Evolutionary conservation across 345 rosid species (phyloP), one percentile per base, ranked within the genome.

Genomic region (Populus euphratica): DNA sequence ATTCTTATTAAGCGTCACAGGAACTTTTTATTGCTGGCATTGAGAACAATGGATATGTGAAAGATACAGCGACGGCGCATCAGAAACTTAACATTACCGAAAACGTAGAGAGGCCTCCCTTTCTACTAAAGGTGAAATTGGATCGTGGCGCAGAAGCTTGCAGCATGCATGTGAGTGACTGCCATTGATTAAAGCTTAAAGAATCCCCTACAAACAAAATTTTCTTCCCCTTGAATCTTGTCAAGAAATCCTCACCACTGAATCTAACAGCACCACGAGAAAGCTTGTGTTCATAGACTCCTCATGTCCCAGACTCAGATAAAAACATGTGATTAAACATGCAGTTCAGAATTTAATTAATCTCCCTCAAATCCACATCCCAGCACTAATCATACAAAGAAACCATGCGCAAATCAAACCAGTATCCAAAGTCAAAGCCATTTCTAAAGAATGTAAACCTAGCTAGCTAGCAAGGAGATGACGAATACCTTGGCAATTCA

Each of bases 171-270:
- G 92, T 88, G 80, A 94, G 81, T 5, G 98, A 94, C 47, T 89
- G 91, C 95, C 94, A 33, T 33, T 33, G 36, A 33, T 33, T 33
- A 33, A 33, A 33, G 36, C 36, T 33, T 33, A 33, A 33, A 2
- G 97, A 94, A 73, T 94, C 98, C 49, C 98, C 98, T 8, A 91
- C 91, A 38, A 92, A 92, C 92, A 91, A 86, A 54, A 94, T 83
- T 20, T 84, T 87, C 84, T 91, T 92, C 70, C 97, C 95, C 75
- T 76, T 85, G 36, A 85, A 76, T 79, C 52, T 87, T 78, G 82
- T 77, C 81, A 94, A 59, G 63, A 92, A 88, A 16, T 80, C 79
- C 35, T n/a, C n/a, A 1, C 91, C 97, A 73, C 90, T 59, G 38
- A 92, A 94, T 78, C 98, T 94, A 68, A 33, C 36, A 33, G 36